Evolutionary conservation across 2,329 filamentous ascomycete species (phyloP), one percentile per base, ranked within the genome.

Genomic region (Neocatenulostroma microsporum): DNA sequence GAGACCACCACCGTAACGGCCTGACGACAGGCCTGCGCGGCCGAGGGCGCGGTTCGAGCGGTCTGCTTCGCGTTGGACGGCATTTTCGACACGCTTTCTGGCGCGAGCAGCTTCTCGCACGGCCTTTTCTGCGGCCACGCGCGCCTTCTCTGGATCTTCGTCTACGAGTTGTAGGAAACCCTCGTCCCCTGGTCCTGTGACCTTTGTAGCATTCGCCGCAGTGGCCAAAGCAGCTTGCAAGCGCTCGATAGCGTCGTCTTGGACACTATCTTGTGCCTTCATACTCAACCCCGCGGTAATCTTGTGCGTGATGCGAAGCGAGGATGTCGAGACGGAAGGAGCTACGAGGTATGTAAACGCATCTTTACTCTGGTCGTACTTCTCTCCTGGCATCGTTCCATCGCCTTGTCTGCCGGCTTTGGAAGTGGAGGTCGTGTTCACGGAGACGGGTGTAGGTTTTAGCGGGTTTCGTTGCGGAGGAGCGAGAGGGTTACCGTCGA

Each of bases 341-440:
- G 81, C 78, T 2, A 80, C 80, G 6, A 84, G 75, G 53, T 88
- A 89, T 50, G 81, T 83, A 58, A 84, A 82, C 5, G 79, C 76
- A 50, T 89, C 84, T 43, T 80, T 73, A 19, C 76, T 68, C 49
- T 80, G 74, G 42, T 78, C 68, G 64, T 83, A 82, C 2, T 73
- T 67, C 50, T 78, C 74, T 50, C 35, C 45, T 11, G 36, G 18
- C 11, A 41, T 32, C 3, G 40, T 30, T n/a, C 34, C 37, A 17
- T 40, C 38, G n/a, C 51, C 51, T 39, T 46, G 42, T 21, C 54
- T 41, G 25, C 49, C 51, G 11, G 41, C 42, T 31, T 68, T 63
- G 10, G 62, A 28, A 13, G 39, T 48, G 21, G 36, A 34, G 3
- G 47, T 42, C 23, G 46, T 46, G n/a, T n/a, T n/a, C 23, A 60